Evolutionary conservation across 1,284 basidiomycete species (phyloP).

Genomic region (Fomitopsis palustris): DNA sequence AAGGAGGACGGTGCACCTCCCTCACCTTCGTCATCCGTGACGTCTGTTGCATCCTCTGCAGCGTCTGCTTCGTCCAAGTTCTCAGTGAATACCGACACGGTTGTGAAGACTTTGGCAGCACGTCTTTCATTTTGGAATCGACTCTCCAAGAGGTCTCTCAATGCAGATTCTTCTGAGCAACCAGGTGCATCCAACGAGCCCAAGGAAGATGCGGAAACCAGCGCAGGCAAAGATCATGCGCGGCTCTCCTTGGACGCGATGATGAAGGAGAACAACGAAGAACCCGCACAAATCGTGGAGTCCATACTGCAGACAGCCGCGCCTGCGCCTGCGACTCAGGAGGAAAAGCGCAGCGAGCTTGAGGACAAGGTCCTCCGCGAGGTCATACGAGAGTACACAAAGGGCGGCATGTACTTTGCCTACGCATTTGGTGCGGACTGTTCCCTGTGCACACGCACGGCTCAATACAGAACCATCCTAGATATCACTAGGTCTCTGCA

Average conservation of each 20-base stretch:
- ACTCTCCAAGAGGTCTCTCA: slow-evolving; percentile 39
- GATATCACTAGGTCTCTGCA: slow-evolving; percentile 79
- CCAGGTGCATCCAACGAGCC: slow-evolving; percentile 4
- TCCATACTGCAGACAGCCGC: slow-evolving; percentile 55
- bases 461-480: slow-evolving; percentile 24
- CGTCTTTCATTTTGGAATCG: slow-evolving; percentile 72
- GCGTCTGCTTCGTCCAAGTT: slow-evolving; percentile 49
- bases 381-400: slow-evolving; percentile 63
- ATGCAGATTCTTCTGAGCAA: slow-evolving; percentile 1
- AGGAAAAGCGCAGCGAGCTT: slow-evolving; percentile 67
- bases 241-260: slow-evolving; percentile 47
- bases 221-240: slow-evolving; percentile 28
- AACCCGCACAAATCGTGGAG: slow-evolving; percentile 48
- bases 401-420: slow-evolving; percentile 80
- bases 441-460: not conserved
- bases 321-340: slow-evolving; percentile 52
- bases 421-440: slow-evolving; percentile 63
- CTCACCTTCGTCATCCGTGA: slow-evolving; percentile 46
- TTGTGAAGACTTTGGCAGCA: slow-evolving; percentile 58
- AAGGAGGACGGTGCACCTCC: slow-evolving; percentile 20
- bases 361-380: slow-evolving; percentile 78
- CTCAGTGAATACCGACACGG: slow-evolving; percentile 42
- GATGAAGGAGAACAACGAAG: slow-evolving; percentile 42
- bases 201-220: slow-evolving; percentile 13
- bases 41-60: slow-evolving; percentile 37